Base-by-base conservation (phyloP, 768 basidiomycete genomes). In the Mycena floridula region DNA sequence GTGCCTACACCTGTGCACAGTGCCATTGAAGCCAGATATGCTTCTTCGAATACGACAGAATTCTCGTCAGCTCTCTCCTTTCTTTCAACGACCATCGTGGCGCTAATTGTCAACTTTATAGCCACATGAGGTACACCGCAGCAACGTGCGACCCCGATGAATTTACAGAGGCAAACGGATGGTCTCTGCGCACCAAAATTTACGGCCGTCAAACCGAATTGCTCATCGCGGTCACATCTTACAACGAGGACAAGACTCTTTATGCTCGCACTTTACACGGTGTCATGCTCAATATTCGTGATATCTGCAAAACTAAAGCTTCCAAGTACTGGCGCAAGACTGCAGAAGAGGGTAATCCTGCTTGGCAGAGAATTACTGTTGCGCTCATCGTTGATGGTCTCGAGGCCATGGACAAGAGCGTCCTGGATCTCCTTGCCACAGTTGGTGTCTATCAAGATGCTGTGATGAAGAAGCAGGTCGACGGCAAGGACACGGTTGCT, bases 271-370 rank as follows among this genome's bases (percentile, higher is more conserved):
- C 95, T 0, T 72, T 98, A 30, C 95, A 97, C 58, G 89, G 89
- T 50, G 85, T 97, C 56, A 97, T 97, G 94, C 64, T 95, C 50
- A 98, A 99, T 64, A 95, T 98, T 49, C 87, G 94, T 52, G 88
- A 98, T 55, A 97, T 97, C 53, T 94, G 92, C 77, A 92, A 87
- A 67, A 93, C 90, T 32, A 94, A 94, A 62, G 86, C 88, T 57
- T 90, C 86, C 50, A 92, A 92, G 62, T 95, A 86, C 66, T 92
- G 92, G 89, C 76, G 84, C 36, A 75, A 80, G 47, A 76, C 75
- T 42, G 83, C 89, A 8, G 88, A 90, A 61, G 88, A 90, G 58
- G 89, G 89, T 36, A 74, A 76, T 43, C 88, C 89, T 28, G 82
- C 74, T 8, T 97, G 94, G 94, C 89, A 96, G 60, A 84, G 78